Conservation (phyloP, 2,329 filamentous ascomycete species). For the Sporothrix globosa region DNA sequence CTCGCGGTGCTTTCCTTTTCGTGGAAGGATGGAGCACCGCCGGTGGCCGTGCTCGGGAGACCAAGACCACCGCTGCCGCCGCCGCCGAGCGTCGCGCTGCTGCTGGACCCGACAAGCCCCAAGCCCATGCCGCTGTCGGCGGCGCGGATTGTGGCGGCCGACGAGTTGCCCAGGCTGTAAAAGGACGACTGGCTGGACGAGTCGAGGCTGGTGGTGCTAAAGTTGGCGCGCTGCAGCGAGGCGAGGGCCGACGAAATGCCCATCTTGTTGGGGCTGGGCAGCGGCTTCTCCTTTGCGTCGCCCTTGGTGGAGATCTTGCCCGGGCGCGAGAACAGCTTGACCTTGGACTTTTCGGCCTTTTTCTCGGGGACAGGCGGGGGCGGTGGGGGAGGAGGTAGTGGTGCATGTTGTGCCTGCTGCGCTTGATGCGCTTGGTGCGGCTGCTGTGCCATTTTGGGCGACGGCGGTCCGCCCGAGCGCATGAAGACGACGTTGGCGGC, state of each 20-base stretch:
- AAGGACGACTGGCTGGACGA: slow-evolving; percentile 64
- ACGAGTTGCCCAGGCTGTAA: slow-evolving; percentile 76
- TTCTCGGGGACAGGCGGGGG: slow-evolving; percentile 58
- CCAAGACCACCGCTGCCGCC: not conserved
- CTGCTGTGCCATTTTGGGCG: slow-evolving; percentile 48
- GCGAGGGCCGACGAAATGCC: slow-evolving; percentile 68
- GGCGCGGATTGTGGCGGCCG: slow-evolving; percentile 74
- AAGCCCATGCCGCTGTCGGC: slow-evolving; percentile 47
- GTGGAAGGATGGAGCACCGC: slow-evolving; percentile 7
- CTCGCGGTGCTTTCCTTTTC: slow-evolving; percentile 52
- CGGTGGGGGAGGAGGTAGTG: slow-evolving; percentile 44
- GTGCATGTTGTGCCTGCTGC: slow-evolving; percentile 24
- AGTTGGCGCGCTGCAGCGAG: slow-evolving; percentile 66
- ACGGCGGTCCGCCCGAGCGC: slow-evolving; percentile 58
- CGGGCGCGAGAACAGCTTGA: slow-evolving; percentile 79
- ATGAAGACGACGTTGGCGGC: slow-evolving; percentile 76
- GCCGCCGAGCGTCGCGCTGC: slow-evolving; percentile 1
- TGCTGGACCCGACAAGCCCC: slow-evolving; percentile 1
- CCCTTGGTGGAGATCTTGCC: slow-evolving; percentile 74
- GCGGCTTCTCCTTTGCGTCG: slow-evolving; percentile 65
- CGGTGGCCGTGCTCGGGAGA: not conserved
- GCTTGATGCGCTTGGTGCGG: not conserved
- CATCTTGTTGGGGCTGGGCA: slow-evolving; percentile 74
- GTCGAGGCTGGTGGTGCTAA: slow-evolving; percentile 74
- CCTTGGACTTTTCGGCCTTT: slow-evolving; percentile 73